Conservation (phyloP, 148 eudicot species). For the Chenopodium formosanum region DNA sequence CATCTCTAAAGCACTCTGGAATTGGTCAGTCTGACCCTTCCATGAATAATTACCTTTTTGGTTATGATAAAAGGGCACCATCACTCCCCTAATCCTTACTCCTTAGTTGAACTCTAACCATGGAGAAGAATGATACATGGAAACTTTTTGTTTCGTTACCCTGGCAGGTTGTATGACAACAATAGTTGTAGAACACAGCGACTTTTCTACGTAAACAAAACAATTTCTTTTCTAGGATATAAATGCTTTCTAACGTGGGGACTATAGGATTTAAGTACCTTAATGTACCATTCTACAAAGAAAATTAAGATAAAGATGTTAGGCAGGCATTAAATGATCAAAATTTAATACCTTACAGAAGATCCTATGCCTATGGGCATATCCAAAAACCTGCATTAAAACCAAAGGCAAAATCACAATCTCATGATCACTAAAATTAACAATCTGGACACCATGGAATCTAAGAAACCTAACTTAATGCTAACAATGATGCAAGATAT, state of each 20-base stretch:
- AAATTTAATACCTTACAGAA: neutral
- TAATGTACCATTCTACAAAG: conserved; percentile 4
- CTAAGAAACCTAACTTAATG: neutral
- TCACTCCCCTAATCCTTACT: neutral
- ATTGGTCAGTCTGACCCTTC: neutral
- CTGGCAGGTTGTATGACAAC: neutral
- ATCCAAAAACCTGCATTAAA: conserved; percentile 12
- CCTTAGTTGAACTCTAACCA: neutral
- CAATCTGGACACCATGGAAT: conserved; percentile 6
- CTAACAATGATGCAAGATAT: neutral
- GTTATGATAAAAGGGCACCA: conserved; percentile 9
- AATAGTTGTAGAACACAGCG: conserved; percentile 24
- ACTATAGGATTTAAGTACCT: conserved; percentile 24
- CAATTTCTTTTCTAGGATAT: neutral
- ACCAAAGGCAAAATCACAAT: conserved; percentile 16
- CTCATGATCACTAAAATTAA: conserved; percentile 6
- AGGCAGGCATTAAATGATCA: conserved; percentile 1
- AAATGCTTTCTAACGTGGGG: conserved; percentile 14
- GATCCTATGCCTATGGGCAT: neutral
- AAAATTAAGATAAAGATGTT: conserved; percentile 4
- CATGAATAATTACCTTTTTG: neutral
- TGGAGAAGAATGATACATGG: conserved; percentile 3
- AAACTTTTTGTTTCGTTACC: neutral
- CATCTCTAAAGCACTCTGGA: neutral
- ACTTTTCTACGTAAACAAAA: conserved; percentile 12